A percentile compares a stretch with the other conserved stretches of the same genome.
Conservation (phyloP, 257 asterid species). For the Solanum bulbocastanum region DNA sequence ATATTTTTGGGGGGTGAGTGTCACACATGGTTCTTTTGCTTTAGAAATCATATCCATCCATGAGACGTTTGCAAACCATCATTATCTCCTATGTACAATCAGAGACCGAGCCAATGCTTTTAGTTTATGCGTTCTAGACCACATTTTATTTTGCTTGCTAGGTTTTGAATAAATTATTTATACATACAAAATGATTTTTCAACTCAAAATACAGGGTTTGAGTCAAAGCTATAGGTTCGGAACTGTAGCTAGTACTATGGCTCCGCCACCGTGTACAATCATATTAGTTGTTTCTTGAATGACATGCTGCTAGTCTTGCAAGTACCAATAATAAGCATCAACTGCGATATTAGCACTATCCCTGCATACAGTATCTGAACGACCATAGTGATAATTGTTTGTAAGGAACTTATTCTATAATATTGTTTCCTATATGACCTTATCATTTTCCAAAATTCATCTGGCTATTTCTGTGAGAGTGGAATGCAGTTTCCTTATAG, state of each 20-base stretch:
- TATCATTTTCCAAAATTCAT: neutral
- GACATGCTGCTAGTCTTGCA: neutral
- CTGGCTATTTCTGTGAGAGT: neutral
- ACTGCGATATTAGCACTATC: neutral
- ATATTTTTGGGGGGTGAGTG: neutral
- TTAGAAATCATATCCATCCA: neutral
- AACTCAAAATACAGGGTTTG: neutral
- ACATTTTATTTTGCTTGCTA: neutral
- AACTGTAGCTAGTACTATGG: neutral
- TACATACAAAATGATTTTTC: neutral
- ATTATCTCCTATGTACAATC: neutral
- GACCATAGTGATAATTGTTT: neutral
- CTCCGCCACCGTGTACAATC: neutral
- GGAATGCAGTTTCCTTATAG: neutral
- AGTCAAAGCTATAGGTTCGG: neutral
- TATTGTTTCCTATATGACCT: neutral
- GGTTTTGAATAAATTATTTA: neutral
- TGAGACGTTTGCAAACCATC: neutral
- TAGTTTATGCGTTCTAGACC: neutral
- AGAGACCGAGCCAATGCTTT: neutral
- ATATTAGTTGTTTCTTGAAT: neutral
- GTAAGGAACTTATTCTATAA: neutral
- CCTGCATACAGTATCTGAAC: neutral
- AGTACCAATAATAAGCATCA: neutral
- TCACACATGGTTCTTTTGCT: neutral